Percentiles rank a stretch among this genome's conserved stretches.
phyloP scores from a whole-genome alignment of 305 asterid species.

The Fraxinus greggii region DNA sequence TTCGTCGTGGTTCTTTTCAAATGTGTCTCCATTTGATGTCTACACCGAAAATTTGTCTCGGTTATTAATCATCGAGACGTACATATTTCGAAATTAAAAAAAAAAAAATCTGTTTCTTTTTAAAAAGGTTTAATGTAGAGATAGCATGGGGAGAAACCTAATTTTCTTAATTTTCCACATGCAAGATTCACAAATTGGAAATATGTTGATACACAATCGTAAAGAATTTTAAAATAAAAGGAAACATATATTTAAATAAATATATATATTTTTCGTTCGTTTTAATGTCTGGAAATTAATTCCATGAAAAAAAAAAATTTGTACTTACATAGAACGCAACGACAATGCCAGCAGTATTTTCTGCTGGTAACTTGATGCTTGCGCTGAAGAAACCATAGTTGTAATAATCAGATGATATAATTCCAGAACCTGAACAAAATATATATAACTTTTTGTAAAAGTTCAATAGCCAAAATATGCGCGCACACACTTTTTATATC shows the following conservation, averaged over 20 bases:
- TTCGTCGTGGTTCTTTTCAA: slow-evolving; percentile 78
- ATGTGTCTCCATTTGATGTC: slow-evolving; percentile 71
- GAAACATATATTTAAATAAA: neutral
- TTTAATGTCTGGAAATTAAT: neutral
- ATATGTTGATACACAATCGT: neutral
- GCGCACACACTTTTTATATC: neutral
- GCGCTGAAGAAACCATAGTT: slow-evolving; percentile 93
- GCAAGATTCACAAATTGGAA: neutral
- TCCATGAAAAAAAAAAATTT: neutral
- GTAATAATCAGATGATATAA: slow-evolving; percentile 82
- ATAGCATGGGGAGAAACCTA: neutral
- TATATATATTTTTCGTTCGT: too few relatives aligned
- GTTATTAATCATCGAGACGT: neutral
- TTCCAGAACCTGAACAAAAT: slow-evolving; percentile 70
- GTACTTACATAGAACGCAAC: slow-evolving; percentile 82
- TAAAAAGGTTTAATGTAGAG: neutral
- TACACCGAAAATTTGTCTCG: slow-evolving; percentile 9
- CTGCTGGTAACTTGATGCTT: slow-evolving; percentile 73
- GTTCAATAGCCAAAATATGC: neutral
- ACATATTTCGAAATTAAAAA: neutral
- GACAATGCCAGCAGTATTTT: slow-evolving; percentile 75
- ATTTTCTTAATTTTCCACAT: neutral
- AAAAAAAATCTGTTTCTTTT: neutral
- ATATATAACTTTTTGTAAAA: neutral
- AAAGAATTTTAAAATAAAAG: neutral